Base-by-base conservation (phyloP, 2,329 filamentous ascomycete species). In the Trichoderma atroviride region DNA sequence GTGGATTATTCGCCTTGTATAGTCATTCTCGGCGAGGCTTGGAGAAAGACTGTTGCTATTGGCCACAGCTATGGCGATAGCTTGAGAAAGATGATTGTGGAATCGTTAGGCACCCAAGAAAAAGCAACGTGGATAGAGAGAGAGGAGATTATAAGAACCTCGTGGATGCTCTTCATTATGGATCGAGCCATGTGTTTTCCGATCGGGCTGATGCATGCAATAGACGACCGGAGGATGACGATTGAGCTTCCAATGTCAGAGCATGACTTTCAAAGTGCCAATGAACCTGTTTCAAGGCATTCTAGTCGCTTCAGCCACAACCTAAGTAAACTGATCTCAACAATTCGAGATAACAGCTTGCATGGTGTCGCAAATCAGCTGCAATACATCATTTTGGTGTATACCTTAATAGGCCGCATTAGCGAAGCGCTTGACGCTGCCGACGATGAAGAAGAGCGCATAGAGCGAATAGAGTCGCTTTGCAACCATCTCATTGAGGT, bases 121-220 rank as follows among this genome's bases (percentile, higher is more conserved):
- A 68, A 60, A 1, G 64, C 37, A 0, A 55, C 62, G 40, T 74
- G 72, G 74, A 63, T 73, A 16, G 71, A 73, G 31, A 67, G 16
- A 33, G 75, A 76, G 27, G 74, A 76, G 61, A 67, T 68, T 27
- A 70, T 71, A 2, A 63, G 75, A 14, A 69, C 71, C 14, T 63
- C 74, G 2, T 76, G 74, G 75, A 66, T 70, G 47, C 72, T 76
- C 11, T 75, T 74, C 55, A 71, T 76, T 3, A 70, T 73, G 22
- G 75, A 76, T 22, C 63, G 75, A 16, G 74, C 72, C 10, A 64
- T 74, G 62, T 76, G 73, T 47, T 75, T 73, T 63, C 73, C 74
- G 0, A 71, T 76, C 14, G 74, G 74, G 5, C 56, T 75, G 3
- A 61, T 70, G 3, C 74, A 75, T 55, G 73, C 72, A 1, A 73